Base-by-base conservation (phyloP, 495 filamentous ascomycete species). In the Letharia columbiana region DNA sequence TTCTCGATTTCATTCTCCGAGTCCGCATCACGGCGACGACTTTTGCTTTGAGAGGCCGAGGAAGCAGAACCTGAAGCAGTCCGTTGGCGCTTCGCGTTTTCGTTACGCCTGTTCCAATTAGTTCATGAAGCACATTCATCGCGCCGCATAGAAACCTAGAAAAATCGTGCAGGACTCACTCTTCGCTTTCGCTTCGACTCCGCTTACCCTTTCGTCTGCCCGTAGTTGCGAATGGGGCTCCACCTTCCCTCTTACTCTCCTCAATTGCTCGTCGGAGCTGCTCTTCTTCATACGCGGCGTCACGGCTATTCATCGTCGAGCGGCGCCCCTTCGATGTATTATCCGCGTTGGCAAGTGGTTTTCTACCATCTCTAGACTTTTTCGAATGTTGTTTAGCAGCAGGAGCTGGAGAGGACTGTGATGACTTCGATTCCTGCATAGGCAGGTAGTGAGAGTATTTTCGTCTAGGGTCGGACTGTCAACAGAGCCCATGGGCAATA, bases 301-400 rank as follows among this genome's bases (percentile, higher is more conserved):
- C 91, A 62, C 93, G 85, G 74, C 95, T 98, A 72, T 98, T 96
- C 91, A 98, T 96, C 12, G 94, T 99, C 39, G 93, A 96, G 20
- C 94, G 86, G 63, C 94, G 86, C 73, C 97, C 97, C 40, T 79
- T 75, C 61, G 78, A 79, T 60, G 75, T 77, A 42, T 75, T 77
- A 45, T 75, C 69, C 28, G 81, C 80, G 68, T 78, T 81, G 31
- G 75, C 73, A 33, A 79, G 77, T 60, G 78, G 77, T 68, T 71
- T 59, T 63, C 79, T 80, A 60, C 77, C 75, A 61, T 83, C 81
- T 68, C 76, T 81, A 45, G 75, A 73, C 64, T 77, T 79, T 68
- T 79, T 79, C 31, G 73, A 74, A 60, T 74, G 78, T 66, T 83
- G 79, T 68, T 74, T 75, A 11, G 76, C 76, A 35, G 77, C 79